Evolutionary conservation across 495 filamentous ascomycete genomes (phyloP).

Genomic region (Penicillium ucsense): DNA sequence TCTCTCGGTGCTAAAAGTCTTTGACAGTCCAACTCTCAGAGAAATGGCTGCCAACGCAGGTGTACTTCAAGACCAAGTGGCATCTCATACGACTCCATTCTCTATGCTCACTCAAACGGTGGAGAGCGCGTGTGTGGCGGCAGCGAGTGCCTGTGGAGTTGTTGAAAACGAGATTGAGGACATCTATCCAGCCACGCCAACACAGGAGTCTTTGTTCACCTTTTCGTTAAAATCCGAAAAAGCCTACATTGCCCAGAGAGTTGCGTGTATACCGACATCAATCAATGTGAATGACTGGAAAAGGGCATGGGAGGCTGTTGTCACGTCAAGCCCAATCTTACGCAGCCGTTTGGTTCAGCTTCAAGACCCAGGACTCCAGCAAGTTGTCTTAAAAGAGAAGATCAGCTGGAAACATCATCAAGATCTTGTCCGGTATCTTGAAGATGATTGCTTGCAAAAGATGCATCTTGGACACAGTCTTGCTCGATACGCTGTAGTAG

Average conservation of each 20-base stretch:
- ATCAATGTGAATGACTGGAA: slow-evolving; percentile 30
- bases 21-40: slow-evolving; percentile 39
- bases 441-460: slow-evolving; percentile 31
- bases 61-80: slow-evolving; percentile 2
- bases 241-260: slow-evolving; percentile 48
- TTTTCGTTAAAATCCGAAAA: slow-evolving; percentile 47
- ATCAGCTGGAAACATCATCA: slow-evolving; percentile 30
- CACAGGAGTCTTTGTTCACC: slow-evolving; percentile 55
- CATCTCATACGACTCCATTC: slow-evolving; percentile 17
- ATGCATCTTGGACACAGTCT: slow-evolving; percentile 49
- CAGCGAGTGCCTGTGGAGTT: slow-evolving; percentile 18
- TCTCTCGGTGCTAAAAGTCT: slow-evolving; percentile 30
- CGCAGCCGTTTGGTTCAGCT: slow-evolving; percentile 52
- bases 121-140: slow-evolving; percentile 22
- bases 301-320: slow-evolving; percentile 40
- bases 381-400: slow-evolving; percentile 43
- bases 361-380: slow-evolving; percentile 43
- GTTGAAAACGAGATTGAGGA: slow-evolving; percentile 27
- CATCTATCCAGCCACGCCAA: slow-evolving; percentile 54
- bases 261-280: slow-evolving; percentile 29
- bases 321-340: slow-evolving; percentile 40
- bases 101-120: slow-evolving; percentile 25
- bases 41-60: slow-evolving; percentile 23
- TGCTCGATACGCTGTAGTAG: slow-evolving; percentile 44
- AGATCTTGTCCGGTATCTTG: slow-evolving; percentile 40